Evolutionary conservation across 371 early-diverging fungal species (phyloP).

Genomic region (Mucor sp.): DNA sequence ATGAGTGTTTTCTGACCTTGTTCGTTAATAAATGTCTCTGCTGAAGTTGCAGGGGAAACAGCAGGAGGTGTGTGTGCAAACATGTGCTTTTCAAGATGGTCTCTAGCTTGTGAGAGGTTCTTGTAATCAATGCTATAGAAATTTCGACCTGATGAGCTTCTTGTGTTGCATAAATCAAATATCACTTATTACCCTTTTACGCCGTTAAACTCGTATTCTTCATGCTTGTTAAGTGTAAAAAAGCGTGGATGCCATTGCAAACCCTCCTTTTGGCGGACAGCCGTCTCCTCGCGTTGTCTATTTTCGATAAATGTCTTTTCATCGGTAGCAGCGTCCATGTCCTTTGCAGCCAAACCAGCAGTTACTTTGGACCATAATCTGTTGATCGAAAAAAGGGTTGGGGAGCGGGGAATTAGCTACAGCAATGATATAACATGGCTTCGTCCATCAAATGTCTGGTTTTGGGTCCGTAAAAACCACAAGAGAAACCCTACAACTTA

Average conservation of each 20-base stretch:
- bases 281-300: constrained; percentile 65
- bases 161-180: neutral
- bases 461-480: constrained; percentile 60
- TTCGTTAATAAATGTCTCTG: constrained; percentile 2
- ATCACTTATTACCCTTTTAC: constrained; percentile 13
- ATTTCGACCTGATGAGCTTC: neutral
- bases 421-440: neutral
- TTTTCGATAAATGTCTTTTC: constrained; percentile 77
- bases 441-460: constrained; percentile 50
- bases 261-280: constrained; percentile 57
- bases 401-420: constrained; percentile 16
- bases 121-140: constrained; percentile 74
- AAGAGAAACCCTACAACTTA: constrained; percentile 29
- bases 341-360: constrained; percentile 63
- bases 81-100: constrained; percentile 17
- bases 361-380: constrained; percentile 74
- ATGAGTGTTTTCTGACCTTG: constrained; percentile 5
- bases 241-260: constrained; percentile 67
- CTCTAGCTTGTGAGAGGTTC: constrained; percentile 41
- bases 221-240: constrained; percentile 38
- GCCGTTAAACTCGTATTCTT: constrained; percentile 30
- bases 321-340: constrained; percentile 65
- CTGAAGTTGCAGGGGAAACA: neutral
- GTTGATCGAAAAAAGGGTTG: constrained; percentile 15
- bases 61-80: constrained; percentile 4